Percentiles rank a stretch among this genome's conserved stretches.
These are phyloP conservation scores for Mallotus japonicus DNA, from an alignment of 441 rosid genomes.

Conservation along the genomic window DNA sequence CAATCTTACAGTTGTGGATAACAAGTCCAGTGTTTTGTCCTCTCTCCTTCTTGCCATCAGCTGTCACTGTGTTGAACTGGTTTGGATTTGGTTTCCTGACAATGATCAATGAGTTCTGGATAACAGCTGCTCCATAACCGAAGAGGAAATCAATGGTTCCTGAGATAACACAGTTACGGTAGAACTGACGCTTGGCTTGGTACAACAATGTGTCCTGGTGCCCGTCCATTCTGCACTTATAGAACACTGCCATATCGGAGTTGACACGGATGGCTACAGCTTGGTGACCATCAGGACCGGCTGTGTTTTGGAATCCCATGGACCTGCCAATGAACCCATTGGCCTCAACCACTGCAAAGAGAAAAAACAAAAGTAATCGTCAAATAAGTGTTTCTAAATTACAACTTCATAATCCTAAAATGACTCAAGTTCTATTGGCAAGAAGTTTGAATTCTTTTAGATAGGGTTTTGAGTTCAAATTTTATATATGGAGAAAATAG, in stretches of 20 bases:
- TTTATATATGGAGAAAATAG: too few species aligned
- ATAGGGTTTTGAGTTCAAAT: too few species aligned
- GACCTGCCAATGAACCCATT: conserved; percentile 29
- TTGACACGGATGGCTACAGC: conserved; percentile 30
- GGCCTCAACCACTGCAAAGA: conserved; percentile 26
- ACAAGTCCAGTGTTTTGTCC: conserved; percentile 31
- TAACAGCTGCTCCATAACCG: conserved; percentile 31
- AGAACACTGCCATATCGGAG: conserved; percentile 30
- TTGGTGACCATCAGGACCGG: conserved; percentile 39
- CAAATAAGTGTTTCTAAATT: too few species aligned
- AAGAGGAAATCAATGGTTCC: conserved; percentile 38
- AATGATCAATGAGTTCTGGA: conserved; percentile 34
- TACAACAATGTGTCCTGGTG: conserved; percentile 33
- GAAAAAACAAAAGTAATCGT: neutral
- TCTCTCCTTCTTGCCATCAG: conserved; percentile 30
- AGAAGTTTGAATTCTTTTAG: too few species aligned
- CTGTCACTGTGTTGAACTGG: conserved; percentile 36
- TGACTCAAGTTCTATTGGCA: too few species aligned
- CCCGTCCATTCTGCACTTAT: conserved; percentile 35
- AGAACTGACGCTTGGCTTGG: conserved; percentile 34
- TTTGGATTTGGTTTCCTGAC: conserved; percentile 30
- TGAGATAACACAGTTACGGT: conserved; percentile 35
- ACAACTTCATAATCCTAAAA: too few species aligned
- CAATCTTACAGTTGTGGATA: conserved; percentile 36
- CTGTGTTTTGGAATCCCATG: conserved; percentile 36